A percentile compares a stretch with the other conserved stretches of the same genome.
These are phyloP conservation scores for Vitis hybrid DNA, from an alignment of 177 flowering plant genomes.

Conservation along the genomic window DNA sequence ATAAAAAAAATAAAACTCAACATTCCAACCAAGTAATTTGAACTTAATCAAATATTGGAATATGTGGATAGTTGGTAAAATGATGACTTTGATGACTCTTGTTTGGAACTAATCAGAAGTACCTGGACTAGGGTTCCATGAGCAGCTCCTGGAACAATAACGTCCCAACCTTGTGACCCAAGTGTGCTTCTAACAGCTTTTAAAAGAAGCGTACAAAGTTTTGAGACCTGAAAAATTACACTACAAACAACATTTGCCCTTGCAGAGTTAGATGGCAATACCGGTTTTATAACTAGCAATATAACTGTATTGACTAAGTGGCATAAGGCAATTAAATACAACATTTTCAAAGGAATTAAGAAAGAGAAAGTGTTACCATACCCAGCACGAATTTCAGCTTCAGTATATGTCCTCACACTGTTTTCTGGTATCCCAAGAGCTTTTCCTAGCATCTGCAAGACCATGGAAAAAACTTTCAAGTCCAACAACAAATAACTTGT, in stretches of 20 bases:
- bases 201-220: constrained; percentile 72
- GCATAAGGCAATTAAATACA: too few species aligned
- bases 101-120: constrained; percentile 6
- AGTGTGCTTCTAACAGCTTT: constrained; percentile 67
- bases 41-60: not conserved
- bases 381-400: constrained; percentile 99
- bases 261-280: constrained; percentile 21
- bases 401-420: constrained; percentile 81
- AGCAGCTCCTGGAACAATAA: constrained; percentile 86
- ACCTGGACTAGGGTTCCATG: constrained; percentile 84
- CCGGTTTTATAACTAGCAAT: not conserved
- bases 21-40: not conserved
- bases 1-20: not conserved
- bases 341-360: not conserved
- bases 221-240: constrained; percentile 94
- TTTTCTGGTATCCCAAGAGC: constrained; percentile 89
- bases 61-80: not conserved
- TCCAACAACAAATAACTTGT: not conserved
- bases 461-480: constrained; percentile 9
- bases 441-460: constrained; percentile 72
- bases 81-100: not conserved
- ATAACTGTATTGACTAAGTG: not conserved
- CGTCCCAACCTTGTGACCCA: constrained; percentile 95
- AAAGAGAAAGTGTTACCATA: constrained; percentile 25
- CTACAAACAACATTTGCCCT: constrained; percentile 36